Base-by-base conservation (phyloP, 805 yeast species). In the Saccharomycopsis malanga region DNA sequence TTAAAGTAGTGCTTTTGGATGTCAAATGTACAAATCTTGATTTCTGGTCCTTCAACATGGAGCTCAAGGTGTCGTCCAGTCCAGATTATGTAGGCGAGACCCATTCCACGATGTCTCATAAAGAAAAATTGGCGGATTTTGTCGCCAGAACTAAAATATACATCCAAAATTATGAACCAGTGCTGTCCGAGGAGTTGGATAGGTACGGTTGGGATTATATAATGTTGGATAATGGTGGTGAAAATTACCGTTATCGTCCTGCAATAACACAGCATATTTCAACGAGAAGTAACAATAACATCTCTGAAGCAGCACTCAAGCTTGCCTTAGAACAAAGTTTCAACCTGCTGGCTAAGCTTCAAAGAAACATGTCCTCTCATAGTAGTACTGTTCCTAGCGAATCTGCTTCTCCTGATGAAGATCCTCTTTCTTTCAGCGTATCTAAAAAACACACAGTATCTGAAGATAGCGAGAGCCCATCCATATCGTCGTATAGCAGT, bases 31-130 rank as follows among this genome's bases (percentile, higher is more conserved):
- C 52, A 12, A 27, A 44, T 32, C 18, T 38, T n/a, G 36, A 44
- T 23, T 38, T 34, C 20, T 49, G 52, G 52, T 41, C 41, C 27
- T 49, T 49, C 36, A 49, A 49, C 34, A 49, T 49, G 36, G 52
- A 49, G 38, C 27, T 49, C 15, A 49, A 49, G 36, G 32, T 49
- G 4, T 32, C 41, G 4, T 45, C 46, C 4, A 30, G 41, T 17
- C 52, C 52, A 2, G 52, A 49, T 34, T 49, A 49, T 18, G 22
- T 41, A 5, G 24, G 14, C 30, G 34, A 39, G 17, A 30, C 29
- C n/a, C 27, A 41, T 12, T 9, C 10, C 15, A 14, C 34, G 7
- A 29, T n/a, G 4, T 25, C 37, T 17, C 52, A 49, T 32, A 40
- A 42, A 17, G 44, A 36, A 34, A 45, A 41, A 20, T 38, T 49